phyloP scores from a whole-genome alignment of 1,284 basidiomycete genomes.

The Trametes versicolor region DNA sequence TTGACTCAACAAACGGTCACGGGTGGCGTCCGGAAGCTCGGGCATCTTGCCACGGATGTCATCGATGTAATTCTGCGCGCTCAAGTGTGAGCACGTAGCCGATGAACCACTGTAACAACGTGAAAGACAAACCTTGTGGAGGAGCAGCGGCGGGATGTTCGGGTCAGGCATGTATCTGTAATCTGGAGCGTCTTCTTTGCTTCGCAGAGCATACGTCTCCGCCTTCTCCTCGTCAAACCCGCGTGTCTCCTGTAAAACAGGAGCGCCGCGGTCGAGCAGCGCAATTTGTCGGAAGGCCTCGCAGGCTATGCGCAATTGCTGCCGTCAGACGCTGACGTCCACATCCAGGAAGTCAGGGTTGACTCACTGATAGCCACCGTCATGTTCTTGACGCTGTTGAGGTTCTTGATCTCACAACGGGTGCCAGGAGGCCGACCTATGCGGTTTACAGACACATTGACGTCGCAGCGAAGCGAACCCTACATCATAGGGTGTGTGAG shows the following conservation, averaged over 20 bases:
- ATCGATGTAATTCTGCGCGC: conserved; percentile 66
- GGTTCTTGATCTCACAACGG: conserved; percentile 97
- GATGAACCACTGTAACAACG: too few species aligned
- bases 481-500: conserved; percentile 43
- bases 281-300: conserved; percentile 81
- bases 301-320: conserved; percentile 50
- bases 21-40: conserved; percentile 79
- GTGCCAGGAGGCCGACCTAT: conserved; percentile 76
- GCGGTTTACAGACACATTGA: conserved; percentile 91
- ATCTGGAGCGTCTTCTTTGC: conserved; percentile 94
- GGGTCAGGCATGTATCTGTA: conserved; percentile 99
- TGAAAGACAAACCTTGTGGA: conserved; percentile 60
- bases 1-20: conserved; percentile 61
- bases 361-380: conserved; percentile 85
- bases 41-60: conserved; percentile 70
- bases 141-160: conserved; percentile 83
- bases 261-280: conserved; percentile 58
- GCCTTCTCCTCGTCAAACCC: conserved; percentile 89
- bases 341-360: neutral
- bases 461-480: conserved; percentile 95
- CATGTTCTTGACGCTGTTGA: conserved; percentile 93
- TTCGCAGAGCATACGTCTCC: conserved; percentile 85
- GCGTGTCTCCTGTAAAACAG: conserved; percentile 87
- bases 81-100: neutral
- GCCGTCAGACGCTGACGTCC: conserved; percentile 11